Evolutionary conservation across 164 flowering plant genomes (phyloP), one percentile per base, ranked within the genome.

Genomic region (Nymphaea colorata): DNA sequence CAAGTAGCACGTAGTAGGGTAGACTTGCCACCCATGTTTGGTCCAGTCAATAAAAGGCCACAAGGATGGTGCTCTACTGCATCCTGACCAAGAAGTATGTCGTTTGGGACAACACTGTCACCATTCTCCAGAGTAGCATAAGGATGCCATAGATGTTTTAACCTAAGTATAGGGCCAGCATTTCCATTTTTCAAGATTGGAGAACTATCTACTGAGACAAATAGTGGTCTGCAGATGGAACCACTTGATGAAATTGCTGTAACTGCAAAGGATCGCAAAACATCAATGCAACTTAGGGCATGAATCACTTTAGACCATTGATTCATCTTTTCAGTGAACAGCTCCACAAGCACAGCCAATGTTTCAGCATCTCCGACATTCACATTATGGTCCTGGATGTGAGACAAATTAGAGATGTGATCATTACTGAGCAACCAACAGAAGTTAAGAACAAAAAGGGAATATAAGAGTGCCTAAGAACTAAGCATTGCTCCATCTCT

Each of bases 11-110:
- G 96, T 61, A 95, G 77, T 74, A 95, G 89, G n/a, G 99, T 95
- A 66, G 99, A 95, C 73, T 95, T 95, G 43, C 98, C 99, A 68
- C 99, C 98, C 99, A 95, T 95, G 73, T 95, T 95, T 43, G 99
- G 99, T 67, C 98, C 98, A 68, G 99, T 95, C 81, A 95, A 75
- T 43, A 95, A 77, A 78, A 94, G 80, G 62, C 91, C 74, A 42
- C 78, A 78, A 8, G 96, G 93, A 81, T 76, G 76, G 67, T 68
- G 64, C 60, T 77, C 85, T 74, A 79, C 71, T 17, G 72, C 43
- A 72, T 80, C 80, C 70, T 80, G 89, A 70, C 99, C 97, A 70
- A 95, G 99, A 72, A 71, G 42, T 36, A 95, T 64, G 74, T 90
- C 87, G 80, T 95, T 92, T 45, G 98, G 97, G 44, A 92, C 91